phyloP scores from a whole-genome alignment of 2,329 filamentous ascomycete genomes.

The Ascochyta fabae region DNA sequence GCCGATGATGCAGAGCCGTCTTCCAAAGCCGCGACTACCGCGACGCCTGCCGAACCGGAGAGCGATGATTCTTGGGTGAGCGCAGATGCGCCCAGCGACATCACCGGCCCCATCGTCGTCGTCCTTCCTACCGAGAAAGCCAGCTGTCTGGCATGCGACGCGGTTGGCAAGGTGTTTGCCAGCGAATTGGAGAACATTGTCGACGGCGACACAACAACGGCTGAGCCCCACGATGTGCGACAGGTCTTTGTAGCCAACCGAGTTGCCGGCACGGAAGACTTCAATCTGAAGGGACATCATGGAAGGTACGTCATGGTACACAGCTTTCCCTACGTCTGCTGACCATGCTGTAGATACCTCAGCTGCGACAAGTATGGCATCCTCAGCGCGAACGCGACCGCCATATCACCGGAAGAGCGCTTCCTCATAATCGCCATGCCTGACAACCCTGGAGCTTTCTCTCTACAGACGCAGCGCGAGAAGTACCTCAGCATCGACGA shows the following conservation, averaged over 20 bases:
- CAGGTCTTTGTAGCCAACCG: slow-evolving; percentile 93
- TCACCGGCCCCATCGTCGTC: slow-evolving; percentile 82
- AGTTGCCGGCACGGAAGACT: slow-evolving; percentile 79
- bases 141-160: slow-evolving; percentile 82
- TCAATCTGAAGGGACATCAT: slow-evolving; percentile 89
- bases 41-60: slow-evolving; percentile 54
- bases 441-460: slow-evolving; percentile 73
- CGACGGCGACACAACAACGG: slow-evolving; percentile 79
- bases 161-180: slow-evolving; percentile 84
- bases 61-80: slow-evolving; percentile 91
- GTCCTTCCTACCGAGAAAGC: slow-evolving; percentile 78
- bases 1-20: slow-evolving; percentile 54
- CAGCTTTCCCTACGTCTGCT: neutral
- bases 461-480: slow-evolving; percentile 74
- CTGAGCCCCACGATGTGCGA: slow-evolving; percentile 93
- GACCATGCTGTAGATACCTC: slow-evolving; percentile 67
- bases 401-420: slow-evolving; percentile 82
- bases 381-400: slow-evolving; percentile 77
- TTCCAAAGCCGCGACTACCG: slow-evolving; percentile 46
- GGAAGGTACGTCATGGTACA: slow-evolving; percentile 64
- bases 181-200: slow-evolving; percentile 85
- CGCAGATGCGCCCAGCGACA: slow-evolving; percentile 75
- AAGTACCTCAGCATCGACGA: slow-evolving; percentile 69
- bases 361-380: slow-evolving; percentile 84
- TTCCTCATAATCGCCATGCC: slow-evolving; percentile 70